phyloP scores from a whole-genome alignment of 2,329 filamentous ascomycete genomes.

The Pyrenophora graminea region DNA sequence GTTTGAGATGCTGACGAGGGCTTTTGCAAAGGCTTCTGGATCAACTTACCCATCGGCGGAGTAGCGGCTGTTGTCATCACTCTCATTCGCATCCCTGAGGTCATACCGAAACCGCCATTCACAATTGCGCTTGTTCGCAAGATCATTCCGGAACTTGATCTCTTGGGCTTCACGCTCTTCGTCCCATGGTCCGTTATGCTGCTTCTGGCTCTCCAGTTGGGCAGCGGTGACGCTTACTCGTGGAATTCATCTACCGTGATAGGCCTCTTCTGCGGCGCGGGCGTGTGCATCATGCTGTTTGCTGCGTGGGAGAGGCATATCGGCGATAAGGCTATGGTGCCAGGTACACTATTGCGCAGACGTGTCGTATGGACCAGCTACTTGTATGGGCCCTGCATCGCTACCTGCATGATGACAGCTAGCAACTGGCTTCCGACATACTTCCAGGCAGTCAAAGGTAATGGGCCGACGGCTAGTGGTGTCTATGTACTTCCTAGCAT shows the following conservation, averaged over 20 bases:
- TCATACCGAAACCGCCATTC: conserved; percentile 7
- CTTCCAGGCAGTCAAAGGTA: conserved; percentile 48
- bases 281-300: conserved; percentile 37
- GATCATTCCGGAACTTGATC: conserved; percentile 42
- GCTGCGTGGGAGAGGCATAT: conserved; percentile 42
- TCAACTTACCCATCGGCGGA: conserved; percentile 48
- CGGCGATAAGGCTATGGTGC: conserved; percentile 47
- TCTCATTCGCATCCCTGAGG: conserved; percentile 36
- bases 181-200: conserved; percentile 42
- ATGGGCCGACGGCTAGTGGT: conserved; percentile 46
- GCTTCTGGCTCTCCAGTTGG: conserved; percentile 47
- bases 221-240: conserved; percentile 37
- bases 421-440: conserved; percentile 42
- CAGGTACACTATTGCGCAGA: conserved; percentile 39
- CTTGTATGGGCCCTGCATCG: conserved; percentile 12
- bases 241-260: conserved; percentile 45
- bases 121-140: conserved; percentile 26
- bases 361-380: conserved; percentile 39
- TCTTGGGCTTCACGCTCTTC: conserved; percentile 44
- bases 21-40: conserved; percentile 42
- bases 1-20: background rate
- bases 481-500: conserved; percentile 47
- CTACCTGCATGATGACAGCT: conserved; percentile 17
- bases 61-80: conserved; percentile 38
- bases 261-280: conserved; percentile 42